These are phyloP conservation scores for Crotalaria pallida DNA, from an alignment of 306 rosid genomes.

Conservation along the genomic window DNA sequence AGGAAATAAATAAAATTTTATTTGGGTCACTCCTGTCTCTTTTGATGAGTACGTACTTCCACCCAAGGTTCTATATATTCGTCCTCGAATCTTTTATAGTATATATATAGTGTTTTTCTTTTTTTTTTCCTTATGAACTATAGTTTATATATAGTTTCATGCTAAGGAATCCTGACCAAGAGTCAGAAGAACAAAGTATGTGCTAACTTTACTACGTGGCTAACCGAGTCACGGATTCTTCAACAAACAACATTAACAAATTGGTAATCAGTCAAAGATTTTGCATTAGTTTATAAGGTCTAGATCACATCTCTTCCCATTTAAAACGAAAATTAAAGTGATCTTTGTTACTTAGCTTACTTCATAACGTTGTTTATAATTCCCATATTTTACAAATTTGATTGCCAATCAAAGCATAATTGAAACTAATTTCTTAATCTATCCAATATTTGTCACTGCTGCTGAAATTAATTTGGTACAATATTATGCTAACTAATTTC, in stretches of 20 bases:
- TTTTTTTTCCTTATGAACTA: too few relatives aligned
- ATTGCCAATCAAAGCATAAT: not conserved
- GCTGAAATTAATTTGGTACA: not conserved
- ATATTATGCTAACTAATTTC: not conserved
- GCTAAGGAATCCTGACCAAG: slow-evolving; percentile 22
- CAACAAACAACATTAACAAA: slow-evolving; percentile 7
- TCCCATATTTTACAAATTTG: not conserved
- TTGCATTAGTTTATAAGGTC: not conserved
- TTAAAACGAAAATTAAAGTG: not conserved
- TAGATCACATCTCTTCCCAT: not conserved
- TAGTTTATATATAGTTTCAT: slow-evolving; percentile 8
- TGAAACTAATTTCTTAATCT: not conserved
- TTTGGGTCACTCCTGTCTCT: slow-evolving; percentile 5
- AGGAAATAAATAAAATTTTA: not conserved
- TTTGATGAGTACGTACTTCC: slow-evolving; percentile 5
- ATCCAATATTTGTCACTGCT: not conserved
- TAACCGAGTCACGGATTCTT: not conserved
- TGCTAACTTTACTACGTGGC: not conserved
- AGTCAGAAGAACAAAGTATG: slow-evolving; percentile 12
- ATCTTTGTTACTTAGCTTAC: not conserved
- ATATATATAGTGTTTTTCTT: not conserved
- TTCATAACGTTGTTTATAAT: not conserved
- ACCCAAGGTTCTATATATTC: slow-evolving; percentile 13
- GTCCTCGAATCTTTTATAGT: slow-evolving; percentile 29
- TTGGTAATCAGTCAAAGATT: not conserved